phyloP scores from a whole-genome alignment of 306 rosid species.

The Casuarina glauca region DNA sequence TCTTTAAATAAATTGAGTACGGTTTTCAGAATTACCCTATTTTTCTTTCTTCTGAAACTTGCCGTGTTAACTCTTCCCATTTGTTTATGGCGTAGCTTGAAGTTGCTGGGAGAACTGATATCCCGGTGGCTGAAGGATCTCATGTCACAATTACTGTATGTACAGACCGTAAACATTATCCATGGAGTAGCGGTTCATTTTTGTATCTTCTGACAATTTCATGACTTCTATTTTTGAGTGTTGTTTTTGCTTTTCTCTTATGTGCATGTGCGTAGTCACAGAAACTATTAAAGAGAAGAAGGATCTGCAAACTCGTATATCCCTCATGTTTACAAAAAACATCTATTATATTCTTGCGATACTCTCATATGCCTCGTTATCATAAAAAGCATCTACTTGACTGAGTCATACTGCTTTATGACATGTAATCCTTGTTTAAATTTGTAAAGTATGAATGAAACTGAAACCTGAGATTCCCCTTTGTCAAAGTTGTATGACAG shows the following conservation, averaged over 20 bases:
- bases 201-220: not conserved
- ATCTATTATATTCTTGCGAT: not conserved
- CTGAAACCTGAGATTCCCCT: slow-evolving; percentile 1
- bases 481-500: not conserved
- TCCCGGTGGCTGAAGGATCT: slow-evolving; percentile 98
- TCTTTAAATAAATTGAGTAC: not conserved
- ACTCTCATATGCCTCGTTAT: not conserved
- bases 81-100: slow-evolving; percentile 58
- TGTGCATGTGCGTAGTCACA: not conserved
- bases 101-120: slow-evolving; percentile 85
- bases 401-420: not conserved
- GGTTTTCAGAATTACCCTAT: slow-evolving; percentile 2
- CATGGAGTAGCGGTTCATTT: not conserved
- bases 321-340: not conserved
- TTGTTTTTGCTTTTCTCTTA: not conserved
- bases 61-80: not conserved
- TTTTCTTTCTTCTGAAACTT: slow-evolving; percentile 8
- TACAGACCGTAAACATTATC: not conserved
- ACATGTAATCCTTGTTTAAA: not conserved
- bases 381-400: not conserved
- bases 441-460: not conserved
- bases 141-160: slow-evolving; percentile 77
- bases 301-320: not conserved
- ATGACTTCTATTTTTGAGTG: no score
- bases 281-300: not conserved